Percentiles rank a stretch among this genome's conserved stretches.
These are phyloP conservation scores for Blepharisma japonicum DNA, from an alignment of 73 alveolate species.

Conservation along the genomic window DNA sequence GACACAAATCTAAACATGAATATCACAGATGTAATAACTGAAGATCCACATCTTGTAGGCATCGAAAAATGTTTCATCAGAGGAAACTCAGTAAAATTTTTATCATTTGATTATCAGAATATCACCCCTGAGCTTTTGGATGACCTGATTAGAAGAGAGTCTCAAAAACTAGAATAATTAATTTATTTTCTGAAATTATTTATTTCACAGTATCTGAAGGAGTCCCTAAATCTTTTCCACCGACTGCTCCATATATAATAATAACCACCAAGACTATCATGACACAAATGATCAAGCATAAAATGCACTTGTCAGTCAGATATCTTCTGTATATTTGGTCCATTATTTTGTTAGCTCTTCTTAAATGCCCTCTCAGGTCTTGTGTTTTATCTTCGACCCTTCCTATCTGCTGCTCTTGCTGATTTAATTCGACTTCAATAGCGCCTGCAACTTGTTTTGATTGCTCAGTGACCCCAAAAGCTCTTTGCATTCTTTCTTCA, in stretches of 20 bases:
- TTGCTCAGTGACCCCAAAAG: constrained; percentile 21
- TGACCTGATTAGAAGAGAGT: not conserved
- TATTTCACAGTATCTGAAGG: no score
- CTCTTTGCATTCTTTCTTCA: not conserved
- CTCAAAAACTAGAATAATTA: no score
- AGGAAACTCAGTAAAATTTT: not conserved
- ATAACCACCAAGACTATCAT: not conserved
- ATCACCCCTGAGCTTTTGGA: not conserved
- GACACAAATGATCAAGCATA: not conserved
- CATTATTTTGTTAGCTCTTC: constrained; percentile 26
- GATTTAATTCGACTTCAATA: constrained; percentile 21
- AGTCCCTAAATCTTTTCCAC: no score
- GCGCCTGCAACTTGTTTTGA: constrained; percentile 23
- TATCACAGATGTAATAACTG: not conserved
- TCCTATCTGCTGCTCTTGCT: constrained; percentile 16
- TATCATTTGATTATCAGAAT: not conserved
- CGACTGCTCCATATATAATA: constrained; percentile 19
- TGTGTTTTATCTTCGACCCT: constrained; percentile 19
- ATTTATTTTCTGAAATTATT: no score
- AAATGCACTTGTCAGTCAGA: constrained; percentile 18
- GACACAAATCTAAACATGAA: constrained; percentile 10
- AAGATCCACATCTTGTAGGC: not conserved
- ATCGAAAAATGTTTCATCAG: constrained; percentile 8
- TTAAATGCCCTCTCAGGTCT: constrained; percentile 7
- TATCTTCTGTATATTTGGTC: constrained; percentile 20